Base-by-base conservation (phyloP, 192 early-diverging fungal species). In the Glomus cerebriforme region DNA sequence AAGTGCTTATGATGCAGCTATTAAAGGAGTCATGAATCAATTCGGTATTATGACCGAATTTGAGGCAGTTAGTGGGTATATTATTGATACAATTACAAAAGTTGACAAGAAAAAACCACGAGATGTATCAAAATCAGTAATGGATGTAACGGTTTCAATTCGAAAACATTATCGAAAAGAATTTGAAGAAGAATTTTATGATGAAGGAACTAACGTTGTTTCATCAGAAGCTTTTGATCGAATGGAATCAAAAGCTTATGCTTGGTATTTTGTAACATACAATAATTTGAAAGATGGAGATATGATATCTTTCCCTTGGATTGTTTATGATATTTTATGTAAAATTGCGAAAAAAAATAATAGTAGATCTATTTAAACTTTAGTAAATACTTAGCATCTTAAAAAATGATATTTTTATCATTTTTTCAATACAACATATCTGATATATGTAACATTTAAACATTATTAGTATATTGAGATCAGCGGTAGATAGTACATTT, bases 181-280 rank as follows among this genome's bases (percentile, higher is more conserved):
- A 7, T 90, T 93, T 37, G 86, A 89, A 45, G 59, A 82, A 47
- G 81, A 85, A 31, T 86, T 90, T 75, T 22, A 72, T 29, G 49
- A 35, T 1, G 75, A 80, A 15, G 83, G 81, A 13, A 66, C 78
- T 1, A 81, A 80, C 34, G 43, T 77, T 8, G 35, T 84, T 3
- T 19, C 83, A 17, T 49, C 62, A 0, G 80, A 75, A 12, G 47
- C 49, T 47, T 45, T 60, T 4, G 49, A 59, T 24, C 54, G 59
- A 17, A 69, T 87, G 32, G 83, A 88, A 47, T 82, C 75, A 17
- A 90, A 89, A 68, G 91, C 89, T 0, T 85, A 83, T 8, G 92
- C 93, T 0, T 94, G 93, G 93, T 93, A 94, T 68, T 86, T 89
- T 45, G 92, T 88, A n/a, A 90, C 90, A 3, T 94, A 94, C 78